These are phyloP conservation scores for Aspergillus sp. DNA, from an alignment of 2,329 filamentous ascomycete species.

Conservation along the genomic window DNA sequence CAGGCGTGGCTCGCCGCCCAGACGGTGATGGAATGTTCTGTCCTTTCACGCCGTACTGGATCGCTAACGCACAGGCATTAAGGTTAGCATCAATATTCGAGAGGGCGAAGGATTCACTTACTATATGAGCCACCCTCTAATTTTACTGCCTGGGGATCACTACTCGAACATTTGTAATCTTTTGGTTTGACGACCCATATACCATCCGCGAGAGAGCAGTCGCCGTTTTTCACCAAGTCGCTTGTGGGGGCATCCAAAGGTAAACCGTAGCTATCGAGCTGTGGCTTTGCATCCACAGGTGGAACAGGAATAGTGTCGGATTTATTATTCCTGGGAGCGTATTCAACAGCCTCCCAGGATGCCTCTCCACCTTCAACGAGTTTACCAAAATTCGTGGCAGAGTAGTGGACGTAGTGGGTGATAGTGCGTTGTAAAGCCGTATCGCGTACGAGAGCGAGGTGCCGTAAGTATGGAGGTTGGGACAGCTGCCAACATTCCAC, in stretches of 20 bases:
- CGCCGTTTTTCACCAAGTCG: slow-evolving; percentile 42
- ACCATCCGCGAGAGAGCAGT: slow-evolving; percentile 45
- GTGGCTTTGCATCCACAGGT: slow-evolving; percentile 31
- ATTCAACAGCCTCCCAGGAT: slow-evolving; percentile 55
- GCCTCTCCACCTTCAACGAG: slow-evolving; percentile 52
- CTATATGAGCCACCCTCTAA: slow-evolving; percentile 32
- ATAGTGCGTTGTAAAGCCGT: slow-evolving; percentile 48
- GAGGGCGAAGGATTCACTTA: slow-evolving; percentile 17
- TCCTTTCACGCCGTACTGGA: slow-evolving; percentile 10
- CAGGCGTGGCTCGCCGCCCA: slow-evolving; percentile 15
- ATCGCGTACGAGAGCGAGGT: slow-evolving; percentile 58
- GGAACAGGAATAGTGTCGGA: slow-evolving; percentile 27
- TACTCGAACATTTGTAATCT: slow-evolving; percentile 34
- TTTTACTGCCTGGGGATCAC: slow-evolving; percentile 33
- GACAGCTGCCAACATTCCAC: slow-evolving; percentile 58
- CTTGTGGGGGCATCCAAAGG: slow-evolving; percentile 31
- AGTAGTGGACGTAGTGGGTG: slow-evolving; percentile 57
- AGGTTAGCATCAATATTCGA: not conserved
- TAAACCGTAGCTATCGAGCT: slow-evolving; percentile 52
- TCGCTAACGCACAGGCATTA: not conserved
- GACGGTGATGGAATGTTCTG: slow-evolving; percentile 2
- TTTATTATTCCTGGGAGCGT: slow-evolving; percentile 33
- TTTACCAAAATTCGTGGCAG: slow-evolving; percentile 52
- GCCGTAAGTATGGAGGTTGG: slow-evolving; percentile 59
- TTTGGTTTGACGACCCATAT: slow-evolving; percentile 31